Evolutionary conservation across 345 rosid genomes (phyloP).

Genomic region (Rhizophora mangle): DNA sequence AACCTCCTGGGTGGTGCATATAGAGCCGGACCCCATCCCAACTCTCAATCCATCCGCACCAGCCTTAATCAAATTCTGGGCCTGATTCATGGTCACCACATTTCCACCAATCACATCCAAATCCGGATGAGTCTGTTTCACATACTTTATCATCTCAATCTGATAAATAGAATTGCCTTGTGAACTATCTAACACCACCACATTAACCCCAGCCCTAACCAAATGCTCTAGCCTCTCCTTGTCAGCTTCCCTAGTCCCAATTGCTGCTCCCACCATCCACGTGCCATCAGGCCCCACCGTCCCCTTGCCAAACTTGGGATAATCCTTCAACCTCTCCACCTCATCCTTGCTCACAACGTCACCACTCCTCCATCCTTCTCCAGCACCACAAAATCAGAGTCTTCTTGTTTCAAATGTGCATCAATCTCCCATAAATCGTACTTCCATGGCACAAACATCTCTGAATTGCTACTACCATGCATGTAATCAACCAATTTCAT

Average conservation of each 20-base stretch:
- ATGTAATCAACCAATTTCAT: conserved; percentile 53
- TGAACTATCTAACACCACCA: conserved; percentile 78
- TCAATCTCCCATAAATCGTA: conserved; percentile 54
- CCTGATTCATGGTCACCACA: conserved; percentile 80
- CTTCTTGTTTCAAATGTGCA: conserved; percentile 36
- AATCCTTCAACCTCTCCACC: conserved; percentile 65
- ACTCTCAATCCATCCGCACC: conserved; percentile 87
- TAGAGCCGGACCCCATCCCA: conserved; percentile 97
- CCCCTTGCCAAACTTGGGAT: conserved; percentile 64
- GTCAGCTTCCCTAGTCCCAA: conserved; percentile 77
- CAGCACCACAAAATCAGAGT: conserved; percentile 50
- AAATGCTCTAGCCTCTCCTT: conserved; percentile 76
- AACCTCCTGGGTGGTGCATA: conserved; percentile 96
- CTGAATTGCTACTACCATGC: conserved; percentile 40
- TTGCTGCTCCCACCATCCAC: conserved; percentile 93
- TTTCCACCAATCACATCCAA: conserved; percentile 77
- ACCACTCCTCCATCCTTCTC: conserved; percentile 54
- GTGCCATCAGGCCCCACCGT: conserved; percentile 66
- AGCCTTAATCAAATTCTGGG: conserved; percentile 75
- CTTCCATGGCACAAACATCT: conserved; percentile 48
- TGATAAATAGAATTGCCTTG: conserved; percentile 90
- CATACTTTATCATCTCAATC: conserved; percentile 79
- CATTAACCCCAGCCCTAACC: conserved; percentile 68
- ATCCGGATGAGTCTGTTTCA: conserved; percentile 60
- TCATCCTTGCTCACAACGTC: conserved; percentile 66